Evolutionary conservation across 2,329 filamentous ascomycete genomes (phyloP).

Genomic region (Cephalotrichum gorgonifer): DNA sequence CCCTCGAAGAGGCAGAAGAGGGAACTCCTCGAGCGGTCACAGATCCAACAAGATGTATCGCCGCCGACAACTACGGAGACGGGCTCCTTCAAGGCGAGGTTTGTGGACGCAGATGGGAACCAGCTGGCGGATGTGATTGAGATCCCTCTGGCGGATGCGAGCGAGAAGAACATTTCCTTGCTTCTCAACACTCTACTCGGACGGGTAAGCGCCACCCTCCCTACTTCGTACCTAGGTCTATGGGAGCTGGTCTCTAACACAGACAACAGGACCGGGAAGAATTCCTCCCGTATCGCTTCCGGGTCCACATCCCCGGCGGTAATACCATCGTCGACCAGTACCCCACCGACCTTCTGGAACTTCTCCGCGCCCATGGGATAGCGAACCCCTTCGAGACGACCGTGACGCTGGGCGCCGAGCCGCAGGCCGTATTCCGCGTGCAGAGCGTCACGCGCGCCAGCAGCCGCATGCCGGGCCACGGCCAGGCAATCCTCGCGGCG

Average conservation of each 20-base stretch:
- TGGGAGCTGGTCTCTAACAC: background rate
- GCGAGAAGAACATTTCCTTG: conserved; percentile 79
- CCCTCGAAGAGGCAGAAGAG: conserved; percentile 81
- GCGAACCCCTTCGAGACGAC: conserved; percentile 47
- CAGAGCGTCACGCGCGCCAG: conserved; percentile 86
- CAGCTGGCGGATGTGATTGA: conserved; percentile 59
- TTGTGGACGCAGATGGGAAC: conserved; percentile 71
- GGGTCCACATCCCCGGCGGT: conserved; percentile 45
- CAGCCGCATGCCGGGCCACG: conserved; percentile 80
- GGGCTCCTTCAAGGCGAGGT: conserved; percentile 76
- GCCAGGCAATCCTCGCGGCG: conserved; percentile 76
- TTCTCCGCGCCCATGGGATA: conserved; percentile 45
- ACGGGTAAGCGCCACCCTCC: conserved; percentile 44
- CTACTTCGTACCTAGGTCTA: background rate
- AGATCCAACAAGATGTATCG: conserved; percentile 65
- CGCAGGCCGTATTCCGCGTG: conserved; percentile 89
- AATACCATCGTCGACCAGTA: conserved; percentile 45
- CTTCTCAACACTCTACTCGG: conserved; percentile 77
- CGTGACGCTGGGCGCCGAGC: conserved; percentile 50
- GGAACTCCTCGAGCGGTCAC: conserved; percentile 59
- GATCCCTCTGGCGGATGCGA: conserved; percentile 75
- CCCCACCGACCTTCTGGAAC: conserved; percentile 41
- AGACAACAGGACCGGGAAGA: conserved; percentile 39
- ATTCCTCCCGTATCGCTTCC: conserved; percentile 51
- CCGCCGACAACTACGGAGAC: conserved; percentile 56